Conservation (phyloP, 2,329 filamentous ascomycete species). For the Mycosphaerella arachidis region DNA sequence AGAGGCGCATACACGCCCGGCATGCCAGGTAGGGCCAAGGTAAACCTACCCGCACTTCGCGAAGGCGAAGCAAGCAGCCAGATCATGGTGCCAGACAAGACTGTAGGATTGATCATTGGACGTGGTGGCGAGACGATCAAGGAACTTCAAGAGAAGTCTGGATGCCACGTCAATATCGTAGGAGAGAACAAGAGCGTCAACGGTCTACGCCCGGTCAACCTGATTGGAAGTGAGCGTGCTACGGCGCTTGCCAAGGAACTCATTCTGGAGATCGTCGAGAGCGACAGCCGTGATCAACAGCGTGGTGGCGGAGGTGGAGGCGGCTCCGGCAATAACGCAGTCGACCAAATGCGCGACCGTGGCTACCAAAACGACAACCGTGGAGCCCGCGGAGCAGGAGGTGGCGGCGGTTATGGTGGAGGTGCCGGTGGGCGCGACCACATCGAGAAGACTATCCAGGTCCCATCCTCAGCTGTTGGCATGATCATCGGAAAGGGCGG, state of each 20-base stretch:
- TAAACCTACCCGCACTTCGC: slow-evolving; percentile 52
- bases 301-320: slow-evolving; percentile 36
- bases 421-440: slow-evolving; percentile 48
- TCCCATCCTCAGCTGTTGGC: slow-evolving; percentile 85
- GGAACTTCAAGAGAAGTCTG: slow-evolving; percentile 83
- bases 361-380: slow-evolving; percentile 23
- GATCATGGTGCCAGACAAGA: slow-evolving; percentile 92
- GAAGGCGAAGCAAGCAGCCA: slow-evolving; percentile 83
- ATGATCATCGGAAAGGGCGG: slow-evolving; percentile 96
- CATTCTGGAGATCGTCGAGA: slow-evolving; percentile 92
- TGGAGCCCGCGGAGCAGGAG: slow-evolving; percentile 7
- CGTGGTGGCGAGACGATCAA: slow-evolving; percentile 88
- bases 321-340: slow-evolving; percentile 20
- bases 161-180: slow-evolving; percentile 94
- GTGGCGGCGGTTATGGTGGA: slow-evolving; percentile 31
- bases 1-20: slow-evolving; percentile 34
- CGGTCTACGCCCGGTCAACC: slow-evolving; percentile 80
- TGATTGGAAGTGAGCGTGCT: slow-evolving; percentile 73
- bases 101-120: slow-evolving; percentile 89
- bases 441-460: slow-evolving; percentile 75
- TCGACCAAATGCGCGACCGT: slow-evolving; percentile 25
- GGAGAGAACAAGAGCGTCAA: slow-evolving; percentile 91
- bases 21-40: slow-evolving; percentile 34
- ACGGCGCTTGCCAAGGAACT: slow-evolving; percentile 76
- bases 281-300: slow-evolving; percentile 58